These are phyloP conservation scores for Lactarius sanguifluus DNA, from an alignment of 768 basidiomycete species.

Conservation along the genomic window DNA sequence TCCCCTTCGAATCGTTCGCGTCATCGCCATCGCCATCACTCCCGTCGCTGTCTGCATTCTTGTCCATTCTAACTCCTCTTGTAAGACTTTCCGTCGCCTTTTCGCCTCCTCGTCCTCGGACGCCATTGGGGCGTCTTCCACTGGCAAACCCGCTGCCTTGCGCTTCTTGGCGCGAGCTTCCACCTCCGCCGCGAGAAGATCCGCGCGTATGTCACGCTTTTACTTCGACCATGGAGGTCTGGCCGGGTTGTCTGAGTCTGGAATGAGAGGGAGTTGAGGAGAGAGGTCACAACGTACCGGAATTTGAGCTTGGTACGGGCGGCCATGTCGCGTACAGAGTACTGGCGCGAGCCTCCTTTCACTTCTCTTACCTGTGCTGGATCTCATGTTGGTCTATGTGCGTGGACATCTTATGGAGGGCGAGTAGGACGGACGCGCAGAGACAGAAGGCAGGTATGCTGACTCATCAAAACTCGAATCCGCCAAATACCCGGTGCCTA, in stretches of 20 bases:
- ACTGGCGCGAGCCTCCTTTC: constrained; percentile 89
- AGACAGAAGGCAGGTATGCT: too few species aligned
- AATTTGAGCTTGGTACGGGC: constrained; percentile 98
- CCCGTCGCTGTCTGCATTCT: constrained; percentile 82
- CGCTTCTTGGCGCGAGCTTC: constrained; percentile 88
- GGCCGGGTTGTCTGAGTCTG: constrained; percentile 78
- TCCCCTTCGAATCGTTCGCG: constrained; percentile 21
- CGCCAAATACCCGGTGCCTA: too few species aligned
- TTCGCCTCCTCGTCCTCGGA: constrained; percentile 60
- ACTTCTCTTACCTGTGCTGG: constrained; percentile 93
- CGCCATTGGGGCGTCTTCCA: constrained; percentile 38
- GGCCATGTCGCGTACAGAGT: constrained; percentile 91
- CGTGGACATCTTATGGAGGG: constrained; percentile 79
- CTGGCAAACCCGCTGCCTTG: constrained; percentile 75
- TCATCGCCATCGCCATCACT: constrained; percentile 44
- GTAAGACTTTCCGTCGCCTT: constrained; percentile 83
- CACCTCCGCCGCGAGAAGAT: constrained; percentile 82
- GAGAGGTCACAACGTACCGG: constrained; percentile 49
- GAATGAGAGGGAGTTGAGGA: background rate
- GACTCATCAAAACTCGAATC: too few species aligned
- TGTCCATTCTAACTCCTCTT: constrained; percentile 88
- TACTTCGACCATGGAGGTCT: constrained; percentile 78
- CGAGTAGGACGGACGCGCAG: background rate
- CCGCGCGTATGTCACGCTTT: constrained; percentile 74
- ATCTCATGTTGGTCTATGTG: constrained; percentile 96